Evolutionary conservation across 2,329 filamentous ascomycete species (phyloP).

Genomic region (Penicillium freii): DNA sequence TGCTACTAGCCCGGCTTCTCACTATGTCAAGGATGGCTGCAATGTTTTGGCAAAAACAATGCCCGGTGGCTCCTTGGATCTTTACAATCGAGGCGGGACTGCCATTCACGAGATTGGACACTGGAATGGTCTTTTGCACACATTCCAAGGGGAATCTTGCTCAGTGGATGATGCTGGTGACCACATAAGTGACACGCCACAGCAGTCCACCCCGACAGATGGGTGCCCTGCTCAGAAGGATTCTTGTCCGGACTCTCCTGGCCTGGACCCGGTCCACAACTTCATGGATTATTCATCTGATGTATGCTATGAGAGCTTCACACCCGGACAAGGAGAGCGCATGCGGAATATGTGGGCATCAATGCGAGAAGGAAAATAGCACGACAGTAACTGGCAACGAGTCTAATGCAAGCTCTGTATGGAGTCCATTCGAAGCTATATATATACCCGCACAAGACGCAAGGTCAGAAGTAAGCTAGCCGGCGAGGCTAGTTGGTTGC

Average conservation of each 20-base stretch:
- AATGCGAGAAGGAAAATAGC: constrained; percentile 39
- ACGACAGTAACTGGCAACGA: neutral
- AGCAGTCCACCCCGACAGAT: constrained; percentile 56
- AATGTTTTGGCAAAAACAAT: constrained; percentile 58
- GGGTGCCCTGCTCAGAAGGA: constrained; percentile 55
- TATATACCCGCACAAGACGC: neutral
- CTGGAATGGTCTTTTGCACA: constrained; percentile 49
- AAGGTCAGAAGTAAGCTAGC: neutral
- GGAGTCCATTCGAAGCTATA: neutral
- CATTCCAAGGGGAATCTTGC: constrained; percentile 44
- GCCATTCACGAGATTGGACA: constrained; percentile 50
- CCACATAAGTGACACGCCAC: constrained; percentile 46
- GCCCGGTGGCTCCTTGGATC: constrained; percentile 50
- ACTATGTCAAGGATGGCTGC: constrained; percentile 56
- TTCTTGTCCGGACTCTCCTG: constrained; percentile 48
- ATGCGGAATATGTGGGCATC: constrained; percentile 54
- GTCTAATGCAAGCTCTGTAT: neutral
- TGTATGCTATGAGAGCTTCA: constrained; percentile 56
- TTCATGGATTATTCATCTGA: constrained; percentile 62
- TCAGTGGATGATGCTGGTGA: constrained; percentile 38
- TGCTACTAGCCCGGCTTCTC: constrained; percentile 33
- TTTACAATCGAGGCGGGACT: constrained; percentile 51
- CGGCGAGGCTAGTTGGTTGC: neutral
- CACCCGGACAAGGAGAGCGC: constrained; percentile 48
- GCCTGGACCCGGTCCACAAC: constrained; percentile 55